Evolutionary conservation across 257 asterid species (phyloP), one percentile per base, ranked within the genome.

Genomic region (Salvia hispanica): DNA sequence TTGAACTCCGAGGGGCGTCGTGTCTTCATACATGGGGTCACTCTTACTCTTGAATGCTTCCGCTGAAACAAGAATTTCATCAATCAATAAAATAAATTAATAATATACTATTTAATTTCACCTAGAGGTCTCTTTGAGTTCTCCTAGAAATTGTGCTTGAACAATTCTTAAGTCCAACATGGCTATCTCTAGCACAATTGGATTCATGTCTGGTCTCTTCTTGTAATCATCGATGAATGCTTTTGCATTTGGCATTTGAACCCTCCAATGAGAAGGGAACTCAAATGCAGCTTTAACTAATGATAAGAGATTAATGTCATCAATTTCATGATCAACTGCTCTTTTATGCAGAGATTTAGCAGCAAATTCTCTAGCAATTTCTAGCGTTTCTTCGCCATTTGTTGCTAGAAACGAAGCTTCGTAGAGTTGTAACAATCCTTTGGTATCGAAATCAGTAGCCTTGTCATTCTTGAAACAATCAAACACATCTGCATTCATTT

Each of bases 71-170:
- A 4, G 3, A 2, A 6, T 11, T 7, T 7, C 5, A 5, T 9
- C 4, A 0, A 18, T 11, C 21, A 18, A 7, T 2, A 4, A 55
- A 1, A 28, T 0, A 33, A 3, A 5, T 8, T 34, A 34, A 34
- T 18, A 18, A 18, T 18, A 18, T 18, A 34, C 37, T 5, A 34
- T 4, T 37, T 37, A 37, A 37, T 37, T 6, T 60, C 5, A 64
- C 70, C 59, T 46, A 2, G 70, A 64, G 45, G 14, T 7, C 15
- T 47, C 16, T 64, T 64, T 47, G 15, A 64, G 70, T 48, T 64
- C 70, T 34, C 48, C 16, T 64, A 31, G 70, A 5, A 45, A 34
- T 1, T 50, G 34, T 31, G 70, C 70, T 14, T 64, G 70, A 4
- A 34, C 34, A 14, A 64, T 64, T 9, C 33, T 64, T 1, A 34